Percentiles rank a stretch among this genome's conserved stretches.
phyloP scores from a whole-genome alignment of 768 basidiomycete genomes.

The Suillus bovinus region DNA sequence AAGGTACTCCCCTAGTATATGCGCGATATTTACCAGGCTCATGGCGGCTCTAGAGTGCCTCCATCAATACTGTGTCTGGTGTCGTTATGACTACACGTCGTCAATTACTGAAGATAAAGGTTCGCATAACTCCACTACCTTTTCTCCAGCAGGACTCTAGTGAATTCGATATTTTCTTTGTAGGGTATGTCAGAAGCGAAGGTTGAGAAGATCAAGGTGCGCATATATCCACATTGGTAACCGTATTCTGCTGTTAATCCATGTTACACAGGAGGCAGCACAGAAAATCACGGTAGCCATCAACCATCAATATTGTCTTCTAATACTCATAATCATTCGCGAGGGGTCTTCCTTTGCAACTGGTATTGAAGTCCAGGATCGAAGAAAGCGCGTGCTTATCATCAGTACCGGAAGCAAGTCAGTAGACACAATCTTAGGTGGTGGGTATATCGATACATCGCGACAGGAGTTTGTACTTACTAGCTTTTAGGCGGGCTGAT shows the following conservation, averaged over 20 bases:
- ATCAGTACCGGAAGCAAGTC: conserved; percentile 94
- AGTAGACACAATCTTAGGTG: conserved; percentile 87
- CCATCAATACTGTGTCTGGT: conserved; percentile 83
- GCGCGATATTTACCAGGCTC: conserved; percentile 3
- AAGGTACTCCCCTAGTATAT: conserved; percentile 51
- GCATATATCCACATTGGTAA: conserved; percentile 19
- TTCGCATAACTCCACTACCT: conserved; percentile 23
- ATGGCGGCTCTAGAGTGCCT: conserved; percentile 53
- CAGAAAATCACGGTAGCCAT: conserved; percentile 72
- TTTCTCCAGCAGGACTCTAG: not conserved
- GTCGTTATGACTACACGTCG: conserved; percentile 91
- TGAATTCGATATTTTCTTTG: conserved; percentile 5
- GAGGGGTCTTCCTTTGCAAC: conserved; percentile 92
- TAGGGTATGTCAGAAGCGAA: conserved; percentile 97
- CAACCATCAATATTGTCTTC: not conserved
- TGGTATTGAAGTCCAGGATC: conserved; percentile 88
- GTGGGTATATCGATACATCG: conserved; percentile 38
- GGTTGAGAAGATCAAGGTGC: conserved; percentile 93
- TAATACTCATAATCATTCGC: conserved; percentile 5
- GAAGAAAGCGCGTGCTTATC: conserved; percentile 72
- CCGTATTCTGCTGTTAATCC: not conserved
- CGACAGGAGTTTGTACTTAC: not conserved
- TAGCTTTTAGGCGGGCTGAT: conserved; percentile 68
- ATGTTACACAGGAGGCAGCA: conserved; percentile 70
- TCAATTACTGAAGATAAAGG: conserved; percentile 93